Conservation (phyloP, 1,284 basidiomycete species). For the Moesziomyces sp. region DNA sequence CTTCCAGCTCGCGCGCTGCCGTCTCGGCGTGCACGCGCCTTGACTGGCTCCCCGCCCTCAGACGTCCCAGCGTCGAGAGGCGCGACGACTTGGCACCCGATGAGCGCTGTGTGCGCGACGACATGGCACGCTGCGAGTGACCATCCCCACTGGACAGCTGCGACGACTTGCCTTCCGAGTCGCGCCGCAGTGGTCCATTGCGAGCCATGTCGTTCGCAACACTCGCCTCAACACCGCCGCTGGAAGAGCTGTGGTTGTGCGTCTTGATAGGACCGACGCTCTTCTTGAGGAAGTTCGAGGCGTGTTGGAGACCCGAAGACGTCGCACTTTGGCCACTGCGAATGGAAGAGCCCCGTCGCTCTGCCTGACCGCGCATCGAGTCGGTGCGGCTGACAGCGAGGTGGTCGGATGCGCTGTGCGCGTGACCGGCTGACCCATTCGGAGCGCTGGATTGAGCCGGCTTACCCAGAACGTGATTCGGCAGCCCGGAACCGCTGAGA, state of each 20-base stretch:
- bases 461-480: neutral
- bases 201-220: neutral
- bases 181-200: constrained; percentile 8
- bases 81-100: constrained; percentile 28
- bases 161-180: constrained; percentile 26
- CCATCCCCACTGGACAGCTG: constrained; percentile 43
- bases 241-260: neutral
- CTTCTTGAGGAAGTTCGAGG: constrained; percentile 11
- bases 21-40: constrained; percentile 23
- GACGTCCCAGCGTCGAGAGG: constrained; percentile 30
- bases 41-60: constrained; percentile 27
- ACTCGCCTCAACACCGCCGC: neutral
- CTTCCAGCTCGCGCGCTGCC: constrained; percentile 29
- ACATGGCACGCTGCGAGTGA: constrained; percentile 29
- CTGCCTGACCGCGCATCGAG: constrained; percentile 16
- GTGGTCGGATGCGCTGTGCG: neutral
- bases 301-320: constrained; percentile 25
- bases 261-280: neutral
- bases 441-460: neutral
- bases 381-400: constrained; percentile 8
- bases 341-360: constrained; percentile 14
- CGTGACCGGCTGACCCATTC: neutral
- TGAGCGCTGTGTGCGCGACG: constrained; percentile 30
- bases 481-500: constrained; percentile 11
- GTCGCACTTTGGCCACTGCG: constrained; percentile 20